Conservation (phyloP, 768 basidiomycete genomes). For the Mycena vulgaris region DNA sequence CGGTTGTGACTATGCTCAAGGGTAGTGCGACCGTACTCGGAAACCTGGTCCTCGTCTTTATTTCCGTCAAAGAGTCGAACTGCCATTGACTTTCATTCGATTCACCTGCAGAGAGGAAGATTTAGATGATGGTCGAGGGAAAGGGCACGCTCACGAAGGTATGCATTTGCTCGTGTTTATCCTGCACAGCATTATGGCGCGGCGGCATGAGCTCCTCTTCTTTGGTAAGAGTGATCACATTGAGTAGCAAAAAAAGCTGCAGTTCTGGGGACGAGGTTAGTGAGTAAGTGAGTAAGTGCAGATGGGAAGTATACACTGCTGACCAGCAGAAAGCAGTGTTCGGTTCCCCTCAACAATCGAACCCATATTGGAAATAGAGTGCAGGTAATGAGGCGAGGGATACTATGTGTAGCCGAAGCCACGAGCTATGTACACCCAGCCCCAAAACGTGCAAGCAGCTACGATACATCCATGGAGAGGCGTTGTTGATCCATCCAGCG, state of each 20-base stretch:
- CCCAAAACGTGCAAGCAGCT: slow-evolving; percentile 4
- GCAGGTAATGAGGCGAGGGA: slow-evolving; percentile 4
- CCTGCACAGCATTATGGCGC: too few species aligned
- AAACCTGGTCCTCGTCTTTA: too few species aligned
- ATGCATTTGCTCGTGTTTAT: too few species aligned
- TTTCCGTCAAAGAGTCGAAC: too few species aligned
- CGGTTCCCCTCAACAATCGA: slow-evolving; percentile 1
- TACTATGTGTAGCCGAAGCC: neutral
- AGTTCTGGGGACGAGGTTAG: slow-evolving; percentile 15
- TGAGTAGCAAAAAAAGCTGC: slow-evolving; percentile 9
- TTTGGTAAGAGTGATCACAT: neutral
- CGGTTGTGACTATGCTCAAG: slow-evolving; percentile 5
- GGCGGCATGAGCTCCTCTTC: too few species aligned
- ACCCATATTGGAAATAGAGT: neutral
- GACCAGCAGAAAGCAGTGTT: slow-evolving; percentile 9
- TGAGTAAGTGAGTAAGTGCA: neutral
- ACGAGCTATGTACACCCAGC: slow-evolving; percentile 2
- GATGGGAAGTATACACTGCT: slow-evolving; percentile 3
- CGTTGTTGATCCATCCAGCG: neutral
- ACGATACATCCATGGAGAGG: neutral
- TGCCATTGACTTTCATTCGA: too few species aligned
- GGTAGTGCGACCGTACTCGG: slow-evolving; percentile 11
- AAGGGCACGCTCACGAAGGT: too few species aligned
- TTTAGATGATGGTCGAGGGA: too few species aligned
- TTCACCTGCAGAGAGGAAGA: too few species aligned